phyloP scores from a whole-genome alignment of 2,329 filamentous ascomycete genomes.

The Lasiodiplodia theobromae region DNA sequence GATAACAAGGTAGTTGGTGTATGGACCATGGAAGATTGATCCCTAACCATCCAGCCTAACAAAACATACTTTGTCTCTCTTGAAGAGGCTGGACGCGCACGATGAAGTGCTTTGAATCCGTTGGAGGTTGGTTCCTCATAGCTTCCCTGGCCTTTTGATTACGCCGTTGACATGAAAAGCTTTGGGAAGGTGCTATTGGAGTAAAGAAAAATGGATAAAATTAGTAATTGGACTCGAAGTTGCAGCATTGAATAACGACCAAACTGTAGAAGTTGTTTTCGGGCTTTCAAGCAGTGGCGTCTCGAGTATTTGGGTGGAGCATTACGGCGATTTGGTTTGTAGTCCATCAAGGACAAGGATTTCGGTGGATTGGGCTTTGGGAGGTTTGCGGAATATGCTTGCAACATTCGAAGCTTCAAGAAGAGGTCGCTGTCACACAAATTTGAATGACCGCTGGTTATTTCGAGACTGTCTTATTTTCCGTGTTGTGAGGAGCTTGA shows the following conservation, averaged over 20 bases:
- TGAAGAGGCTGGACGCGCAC: background rate
- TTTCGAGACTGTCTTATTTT: too few species aligned
- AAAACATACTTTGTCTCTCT: background rate
- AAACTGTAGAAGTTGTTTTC: background rate
- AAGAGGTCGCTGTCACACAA: too few species aligned
- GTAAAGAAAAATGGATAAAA: background rate
- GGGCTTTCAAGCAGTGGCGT: background rate
- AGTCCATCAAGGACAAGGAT: background rate
- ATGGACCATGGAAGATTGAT: slow-evolving; percentile 28
- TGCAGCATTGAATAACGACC: background rate
- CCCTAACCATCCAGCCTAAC: background rate
- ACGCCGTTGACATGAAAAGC: background rate
- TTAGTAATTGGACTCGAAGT: background rate
- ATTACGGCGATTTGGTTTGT: background rate
- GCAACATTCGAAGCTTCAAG: background rate
- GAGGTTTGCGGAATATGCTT: background rate
- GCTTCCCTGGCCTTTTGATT: background rate
- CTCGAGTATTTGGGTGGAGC: background rate
- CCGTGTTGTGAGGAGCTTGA: too few species aligned
- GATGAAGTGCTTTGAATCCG: background rate
- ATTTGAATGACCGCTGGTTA: too few species aligned
- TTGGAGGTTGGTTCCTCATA: background rate
- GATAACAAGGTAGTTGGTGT: slow-evolving; percentile 10
- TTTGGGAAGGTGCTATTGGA: background rate
- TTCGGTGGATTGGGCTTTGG: background rate